Evolutionary conservation across 768 basidiomycete species (phyloP).

Genomic region (Phanerochaete sordida): DNA sequence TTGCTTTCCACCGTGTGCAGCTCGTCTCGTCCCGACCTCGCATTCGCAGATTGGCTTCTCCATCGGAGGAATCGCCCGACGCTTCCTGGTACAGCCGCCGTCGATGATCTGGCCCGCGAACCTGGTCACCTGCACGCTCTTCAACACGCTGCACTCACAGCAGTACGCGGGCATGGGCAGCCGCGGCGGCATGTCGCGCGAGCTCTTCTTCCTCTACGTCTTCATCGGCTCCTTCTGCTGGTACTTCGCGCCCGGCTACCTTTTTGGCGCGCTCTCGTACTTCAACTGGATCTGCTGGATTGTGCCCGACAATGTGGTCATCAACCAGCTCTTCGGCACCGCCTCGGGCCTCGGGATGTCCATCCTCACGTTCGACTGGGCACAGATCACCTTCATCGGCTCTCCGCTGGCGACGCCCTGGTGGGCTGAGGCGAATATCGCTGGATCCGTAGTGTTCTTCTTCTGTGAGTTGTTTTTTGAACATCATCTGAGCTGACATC

Average conservation of each 20-base stretch:
- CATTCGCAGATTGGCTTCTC: conserved; percentile 16
- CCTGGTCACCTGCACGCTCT: conserved; percentile 62
- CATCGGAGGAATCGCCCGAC: conserved; percentile 30
- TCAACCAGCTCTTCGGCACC: conserved; percentile 57
- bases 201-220: conserved; percentile 51
- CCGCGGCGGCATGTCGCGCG: conserved; percentile 50
- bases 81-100: conserved; percentile 30
- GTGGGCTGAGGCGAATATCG: conserved; percentile 75
- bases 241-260: conserved; percentile 24
- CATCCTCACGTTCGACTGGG: conserved; percentile 76
- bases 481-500: conserved; percentile 35
- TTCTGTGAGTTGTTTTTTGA: conserved; percentile 51
- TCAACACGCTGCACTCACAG: conserved; percentile 67
- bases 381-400: conserved; percentile 58
- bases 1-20: conserved; percentile 3
- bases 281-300: conserved; percentile 52
- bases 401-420: conserved; percentile 72
- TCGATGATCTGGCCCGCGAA: conserved; percentile 59
- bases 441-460: conserved; percentile 42
- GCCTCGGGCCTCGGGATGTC: conserved; percentile 65
- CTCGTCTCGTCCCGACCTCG: background rate
- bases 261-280: conserved; percentile 32
- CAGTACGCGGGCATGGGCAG: conserved; percentile 51
- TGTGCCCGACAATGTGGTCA: conserved; percentile 33
- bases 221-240: conserved; percentile 42